Evolutionary conservation across 163 green algal species (phyloP).

Genomic region (Chlamydomonas reinhardtii): DNA sequence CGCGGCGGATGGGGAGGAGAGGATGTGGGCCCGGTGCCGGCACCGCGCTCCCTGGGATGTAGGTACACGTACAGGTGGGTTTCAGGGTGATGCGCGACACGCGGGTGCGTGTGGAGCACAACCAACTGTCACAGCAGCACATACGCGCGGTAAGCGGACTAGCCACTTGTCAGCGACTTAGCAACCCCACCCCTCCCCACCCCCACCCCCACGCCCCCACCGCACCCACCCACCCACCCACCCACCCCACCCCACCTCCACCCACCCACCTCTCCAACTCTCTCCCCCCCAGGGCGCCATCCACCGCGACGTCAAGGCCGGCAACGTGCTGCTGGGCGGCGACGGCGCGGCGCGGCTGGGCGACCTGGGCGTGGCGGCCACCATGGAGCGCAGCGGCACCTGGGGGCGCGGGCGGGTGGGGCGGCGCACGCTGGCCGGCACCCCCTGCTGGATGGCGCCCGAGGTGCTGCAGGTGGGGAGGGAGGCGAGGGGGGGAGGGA

Average conservation of each 20-base stretch:
- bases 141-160: no score
- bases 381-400: constrained; percentile 71
- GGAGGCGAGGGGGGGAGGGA: neutral
- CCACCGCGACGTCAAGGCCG: constrained; percentile 92
- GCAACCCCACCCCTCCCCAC: no score
- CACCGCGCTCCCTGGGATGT: no score
- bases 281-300: constrained; percentile 74
- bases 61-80: no score
- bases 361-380: constrained; percentile 95
- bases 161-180: no score
- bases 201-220: no score
- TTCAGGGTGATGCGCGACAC: no score
- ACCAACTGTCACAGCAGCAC: no score
- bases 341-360: constrained; percentile 69
- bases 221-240: neutral
- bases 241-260: neutral
- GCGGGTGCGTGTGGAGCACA: no score
- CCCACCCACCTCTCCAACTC: neutral
- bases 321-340: constrained; percentile 44
- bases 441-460: constrained; percentile 98
- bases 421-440: constrained; percentile 95
- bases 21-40: no score
- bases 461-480: constrained; percentile 88
- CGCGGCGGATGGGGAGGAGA: no score
- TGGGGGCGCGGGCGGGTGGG: constrained; percentile 76